Evolutionary conservation across 1,139 yeast genomes (phyloP), one percentile per base, ranked within the genome.

Genomic region (Yamadazyma membranifaciens): DNA sequence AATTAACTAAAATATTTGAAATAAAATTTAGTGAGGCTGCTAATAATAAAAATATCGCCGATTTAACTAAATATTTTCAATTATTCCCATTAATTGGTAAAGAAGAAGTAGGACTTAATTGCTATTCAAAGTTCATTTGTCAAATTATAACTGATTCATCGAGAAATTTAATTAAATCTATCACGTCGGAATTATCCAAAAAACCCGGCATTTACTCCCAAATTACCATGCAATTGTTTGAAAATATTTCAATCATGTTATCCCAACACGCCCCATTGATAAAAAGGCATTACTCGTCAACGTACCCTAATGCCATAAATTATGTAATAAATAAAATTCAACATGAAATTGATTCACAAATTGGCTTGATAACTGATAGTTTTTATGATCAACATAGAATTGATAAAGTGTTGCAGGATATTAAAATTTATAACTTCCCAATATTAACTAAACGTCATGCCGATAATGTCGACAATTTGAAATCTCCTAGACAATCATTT

Each of bases 291-390:
- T 92, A 94, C 57, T 87, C 87, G 5, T 48, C 55, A 1, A 59
- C 70, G 0, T 69, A 62, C 39, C 69, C 72, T 1, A 63, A 73
- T 14, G 82, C 87, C 22, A 81, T 91, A 69, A 65, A 74, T 3
- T 73, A 72, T 36, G 91, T 91, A 4, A 74, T 91, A 48, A 80
- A 75, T 22, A 78, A 78, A 42, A 83, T 92, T 28, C 96, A 92
- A 60, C 71, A 78, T 43, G 98, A 92, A 56, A 84, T 95, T 15
- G 98, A 92, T 56, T 74, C 91, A 11, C 98, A 92, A 56, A 85
- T 94, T 17, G 95, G 95, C 0, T 67, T 92, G 36, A 85, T 92
- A 9, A 72, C 87, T 42, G 98, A 92, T 58, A 87, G 95, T 0
- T 88, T 88, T 56, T 80, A 83, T 68, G 96, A 87, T 50, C 74